These are phyloP conservation scores for Nicotiana otophora DNA, from an alignment of 257 asterid genomes.

Conservation along the genomic window DNA sequence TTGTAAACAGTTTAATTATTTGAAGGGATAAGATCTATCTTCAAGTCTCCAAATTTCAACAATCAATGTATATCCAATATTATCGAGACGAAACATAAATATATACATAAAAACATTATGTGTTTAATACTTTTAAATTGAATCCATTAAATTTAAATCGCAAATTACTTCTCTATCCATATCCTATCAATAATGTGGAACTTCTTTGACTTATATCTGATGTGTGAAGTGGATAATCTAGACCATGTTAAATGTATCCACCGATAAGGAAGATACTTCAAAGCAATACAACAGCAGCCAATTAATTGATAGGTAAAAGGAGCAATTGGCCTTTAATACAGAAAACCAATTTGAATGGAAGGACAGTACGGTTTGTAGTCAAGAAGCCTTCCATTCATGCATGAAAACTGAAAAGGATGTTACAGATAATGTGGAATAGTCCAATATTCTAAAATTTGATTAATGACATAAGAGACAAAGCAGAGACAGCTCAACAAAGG, in stretches of 20 bases:
- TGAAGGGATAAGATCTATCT: too few species aligned
- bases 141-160: too few species aligned
- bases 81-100: too few species aligned
- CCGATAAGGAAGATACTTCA: background rate
- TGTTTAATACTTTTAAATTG: too few species aligned
- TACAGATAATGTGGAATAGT: background rate
- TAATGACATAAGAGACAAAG: background rate
- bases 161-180: too few species aligned
- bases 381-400: background rate
- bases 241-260: slow-evolving; percentile 3
- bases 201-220: background rate
- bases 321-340: background rate
- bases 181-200: background rate
- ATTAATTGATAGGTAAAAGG: background rate
- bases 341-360: background rate
- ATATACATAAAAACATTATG: too few species aligned
- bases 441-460: background rate
- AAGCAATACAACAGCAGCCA: background rate
- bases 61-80: too few species aligned
- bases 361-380: slow-evolving; percentile 2
- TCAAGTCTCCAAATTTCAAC: too few species aligned
- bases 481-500: background rate
- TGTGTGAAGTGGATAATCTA: background rate
- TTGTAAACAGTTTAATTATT: too few species aligned
- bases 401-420: background rate